A percentile compares a stretch with the other conserved stretches of the same genome.
Evolutionary conservation across 805 yeast genomes (phyloP).

Genomic region (Brettanomyces anomalus): DNA sequence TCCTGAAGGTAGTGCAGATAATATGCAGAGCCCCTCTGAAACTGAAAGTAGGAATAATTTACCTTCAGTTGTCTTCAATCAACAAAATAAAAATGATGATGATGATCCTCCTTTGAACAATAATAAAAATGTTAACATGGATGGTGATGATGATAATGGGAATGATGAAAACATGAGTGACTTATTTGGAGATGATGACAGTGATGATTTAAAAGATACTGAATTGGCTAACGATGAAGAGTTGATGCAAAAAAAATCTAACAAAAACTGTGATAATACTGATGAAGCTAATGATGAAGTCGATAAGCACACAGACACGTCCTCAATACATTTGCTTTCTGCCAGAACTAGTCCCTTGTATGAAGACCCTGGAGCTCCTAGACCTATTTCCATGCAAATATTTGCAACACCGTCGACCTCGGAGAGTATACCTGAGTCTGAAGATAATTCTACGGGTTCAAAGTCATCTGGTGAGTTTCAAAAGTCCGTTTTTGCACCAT

Average conservation of each 20-base stretch:
- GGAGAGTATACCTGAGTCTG: constrained; percentile 5
- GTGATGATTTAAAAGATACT: not conserved
- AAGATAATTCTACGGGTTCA: not conserved
- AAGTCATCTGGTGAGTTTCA: constrained; percentile 30
- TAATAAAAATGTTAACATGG: not conserved
- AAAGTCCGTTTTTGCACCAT: constrained; percentile 72
- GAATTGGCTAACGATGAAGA: constrained; percentile 2
- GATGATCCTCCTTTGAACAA: not conserved
- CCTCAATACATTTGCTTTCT: constrained; percentile 8
- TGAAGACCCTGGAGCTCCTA: constrained; percentile 79
- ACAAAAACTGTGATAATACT: constrained; percentile 3
- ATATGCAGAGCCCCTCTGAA: too few relatives aligned
- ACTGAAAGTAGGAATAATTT: not conserved
- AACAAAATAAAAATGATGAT: not conserved
- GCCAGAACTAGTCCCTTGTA: constrained; percentile 48
- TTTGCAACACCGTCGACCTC: constrained; percentile 27
- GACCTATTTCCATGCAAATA: constrained; percentile 50
- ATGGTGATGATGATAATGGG: constrained; percentile 6
- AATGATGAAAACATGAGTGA: constrained; percentile 4
- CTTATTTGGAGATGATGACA: constrained; percentile 3
- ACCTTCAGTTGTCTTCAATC: not conserved
- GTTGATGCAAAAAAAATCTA: not conserved
- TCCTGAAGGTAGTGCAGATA: too few relatives aligned
- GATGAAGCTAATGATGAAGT: constrained; percentile 8
- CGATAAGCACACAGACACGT: constrained; percentile 1